Conservation (phyloP, 2,329 filamentous ascomycete genomes). For the Trichoderma oligosporum region DNA sequence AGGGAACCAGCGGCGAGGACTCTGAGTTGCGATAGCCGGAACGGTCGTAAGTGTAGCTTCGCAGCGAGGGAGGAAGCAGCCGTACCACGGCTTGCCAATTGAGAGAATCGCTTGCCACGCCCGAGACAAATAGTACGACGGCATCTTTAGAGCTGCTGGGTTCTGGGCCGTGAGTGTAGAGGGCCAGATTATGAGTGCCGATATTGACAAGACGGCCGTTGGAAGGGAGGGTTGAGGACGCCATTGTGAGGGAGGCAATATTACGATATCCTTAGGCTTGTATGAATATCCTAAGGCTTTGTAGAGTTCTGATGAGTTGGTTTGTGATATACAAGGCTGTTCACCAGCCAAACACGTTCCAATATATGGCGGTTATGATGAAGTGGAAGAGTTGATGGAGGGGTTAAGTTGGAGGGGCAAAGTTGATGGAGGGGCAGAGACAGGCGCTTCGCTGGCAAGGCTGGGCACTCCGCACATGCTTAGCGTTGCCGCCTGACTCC, state of each 20-base stretch:
- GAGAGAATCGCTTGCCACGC: conserved; percentile 7
- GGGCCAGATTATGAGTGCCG: background rate
- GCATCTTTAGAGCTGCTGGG: background rate
- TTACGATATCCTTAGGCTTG: background rate
- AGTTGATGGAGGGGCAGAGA: background rate
- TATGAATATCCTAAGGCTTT: background rate
- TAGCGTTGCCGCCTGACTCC: background rate
- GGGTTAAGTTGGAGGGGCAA: background rate
- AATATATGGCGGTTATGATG: background rate
- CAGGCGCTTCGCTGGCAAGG: too few species aligned
- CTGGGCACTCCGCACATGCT: too few species aligned
- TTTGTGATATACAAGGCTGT: background rate
- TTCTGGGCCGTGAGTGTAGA: background rate
- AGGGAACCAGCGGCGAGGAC: background rate
- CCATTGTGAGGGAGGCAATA: background rate
- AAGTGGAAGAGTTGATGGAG: background rate
- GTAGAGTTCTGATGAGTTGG: background rate
- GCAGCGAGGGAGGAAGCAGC: background rate
- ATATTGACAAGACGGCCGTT: background rate
- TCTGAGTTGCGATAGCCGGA: background rate
- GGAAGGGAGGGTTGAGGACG: background rate
- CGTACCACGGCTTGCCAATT: conserved; percentile 4
- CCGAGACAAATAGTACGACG: background rate
- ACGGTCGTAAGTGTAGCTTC: background rate
- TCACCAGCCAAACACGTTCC: background rate